A percentile compares a stretch with the other conserved stretches of the same genome.
phyloP scores from a whole-genome alignment of 176 grass and related monocot genomes.

The Avena sativa region DNA sequence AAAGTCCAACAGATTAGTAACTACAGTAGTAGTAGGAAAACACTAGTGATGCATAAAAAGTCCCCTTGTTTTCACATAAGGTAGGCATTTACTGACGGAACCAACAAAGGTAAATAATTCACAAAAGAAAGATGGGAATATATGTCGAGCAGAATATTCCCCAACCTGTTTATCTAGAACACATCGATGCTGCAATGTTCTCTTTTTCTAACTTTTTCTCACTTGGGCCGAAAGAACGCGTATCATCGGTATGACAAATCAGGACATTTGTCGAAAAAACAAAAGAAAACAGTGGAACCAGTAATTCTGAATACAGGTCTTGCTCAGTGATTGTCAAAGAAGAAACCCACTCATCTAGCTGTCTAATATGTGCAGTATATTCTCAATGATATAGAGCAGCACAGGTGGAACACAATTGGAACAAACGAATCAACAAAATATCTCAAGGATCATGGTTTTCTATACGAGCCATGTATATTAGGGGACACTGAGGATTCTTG shows the following conservation, averaged over 20 bases:
- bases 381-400: background rate
- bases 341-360: slow-evolving; percentile 9
- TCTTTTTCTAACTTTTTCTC: background rate
- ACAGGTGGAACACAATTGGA: background rate
- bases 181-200: slow-evolving; percentile 10
- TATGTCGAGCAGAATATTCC: slow-evolving; percentile 4
- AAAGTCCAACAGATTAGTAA: slow-evolving; percentile 19
- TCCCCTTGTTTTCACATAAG: background rate
- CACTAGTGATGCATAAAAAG: background rate
- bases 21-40: background rate
- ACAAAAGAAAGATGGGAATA: slow-evolving; percentile 11
- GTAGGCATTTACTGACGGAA: background rate
- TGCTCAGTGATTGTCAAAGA: background rate
- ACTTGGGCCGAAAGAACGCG: background rate
- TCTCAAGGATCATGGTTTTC: background rate
- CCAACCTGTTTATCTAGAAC: slow-evolving; percentile 28
- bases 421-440: background rate
- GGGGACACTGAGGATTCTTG: background rate
- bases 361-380: slow-evolving; percentile 4
- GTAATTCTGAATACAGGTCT: background rate
- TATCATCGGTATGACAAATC: background rate
- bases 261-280: background rate
- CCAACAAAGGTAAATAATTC: slow-evolving; percentile 11
- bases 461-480: background rate
- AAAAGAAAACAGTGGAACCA: background rate